Percentiles rank a stretch among this genome's conserved stretches.
phyloP scores from a whole-genome alignment of 1,284 basidiomycete genomes.

The Waitea zeae region DNA sequence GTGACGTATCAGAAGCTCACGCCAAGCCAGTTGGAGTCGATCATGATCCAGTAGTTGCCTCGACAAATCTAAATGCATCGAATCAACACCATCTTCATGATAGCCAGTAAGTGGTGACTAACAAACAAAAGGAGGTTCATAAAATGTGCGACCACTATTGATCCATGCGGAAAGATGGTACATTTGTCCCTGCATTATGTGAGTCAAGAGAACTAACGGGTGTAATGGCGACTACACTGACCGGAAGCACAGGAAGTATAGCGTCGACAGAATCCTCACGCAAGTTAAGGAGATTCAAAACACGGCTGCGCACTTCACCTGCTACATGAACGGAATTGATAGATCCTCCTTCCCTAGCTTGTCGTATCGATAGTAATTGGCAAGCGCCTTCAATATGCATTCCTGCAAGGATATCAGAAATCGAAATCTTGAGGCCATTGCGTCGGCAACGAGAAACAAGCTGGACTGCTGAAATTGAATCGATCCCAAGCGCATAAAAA shows the following conservation, averaged over 20 bases:
- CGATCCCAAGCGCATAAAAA: background rate
- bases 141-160: background rate
- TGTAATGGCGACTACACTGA: background rate
- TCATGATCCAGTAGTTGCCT: too few species aligned
- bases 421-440: background rate
- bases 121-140: background rate
- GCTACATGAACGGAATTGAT: background rate
- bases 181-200: background rate
- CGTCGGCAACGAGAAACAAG: background rate
- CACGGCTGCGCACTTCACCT: background rate
- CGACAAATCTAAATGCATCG: too few species aligned
- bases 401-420: background rate
- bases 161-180: background rate
- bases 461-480: background rate
- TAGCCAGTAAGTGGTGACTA: background rate
- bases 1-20: background rate
- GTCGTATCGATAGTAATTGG: background rate
- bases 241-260: background rate
- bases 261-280: background rate
- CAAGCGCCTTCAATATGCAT: background rate
- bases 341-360: background rate
- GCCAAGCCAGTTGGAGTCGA: background rate
- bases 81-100: too few species aligned
- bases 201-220: background rate
- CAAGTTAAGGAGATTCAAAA: too few species aligned